These are phyloP conservation scores for Cladosporium sp. DNA, from an alignment of 2,329 filamentous ascomycete species.

Conservation along the genomic window DNA sequence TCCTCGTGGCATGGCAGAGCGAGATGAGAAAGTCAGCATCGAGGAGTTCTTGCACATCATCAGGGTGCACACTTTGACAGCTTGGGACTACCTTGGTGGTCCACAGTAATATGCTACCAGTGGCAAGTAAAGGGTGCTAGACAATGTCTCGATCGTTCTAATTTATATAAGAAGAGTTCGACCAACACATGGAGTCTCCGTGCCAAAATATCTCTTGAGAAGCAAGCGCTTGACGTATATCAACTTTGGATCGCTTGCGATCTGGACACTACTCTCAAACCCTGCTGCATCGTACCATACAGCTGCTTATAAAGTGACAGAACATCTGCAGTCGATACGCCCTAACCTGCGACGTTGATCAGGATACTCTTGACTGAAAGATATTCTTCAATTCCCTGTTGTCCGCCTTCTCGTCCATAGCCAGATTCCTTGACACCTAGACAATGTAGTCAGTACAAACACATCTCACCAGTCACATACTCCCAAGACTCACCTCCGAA, in stretches of 20 bases:
- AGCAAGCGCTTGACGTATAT: neutral
- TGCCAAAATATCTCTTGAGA: neutral
- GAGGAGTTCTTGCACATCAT: constrained; percentile 38
- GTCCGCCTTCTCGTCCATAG: constrained; percentile 76
- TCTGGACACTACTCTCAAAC: too few species aligned
- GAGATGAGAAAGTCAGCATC: constrained; percentile 34
- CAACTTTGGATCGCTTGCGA: neutral
- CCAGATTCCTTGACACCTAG: constrained; percentile 71
- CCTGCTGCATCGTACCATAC: neutral
- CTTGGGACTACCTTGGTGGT: constrained; percentile 36
- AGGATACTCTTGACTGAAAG: constrained; percentile 70
- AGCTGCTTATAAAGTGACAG: neutral
- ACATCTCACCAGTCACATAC: neutral
- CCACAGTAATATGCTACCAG: neutral
- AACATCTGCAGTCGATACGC: neutral
- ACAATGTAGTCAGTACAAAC: neutral
- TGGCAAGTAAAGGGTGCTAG: neutral
- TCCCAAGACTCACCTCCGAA: constrained; percentile 24
- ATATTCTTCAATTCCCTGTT: constrained; percentile 77
- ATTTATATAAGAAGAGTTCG: neutral
- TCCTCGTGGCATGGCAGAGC: constrained; percentile 36
- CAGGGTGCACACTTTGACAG: constrained; percentile 37
- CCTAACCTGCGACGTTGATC: constrained; percentile 13
- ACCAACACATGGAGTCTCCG: neutral
- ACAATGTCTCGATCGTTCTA: neutral